These are phyloP conservation scores for Colletotrichum gloeosporioides DNA, from an alignment of 2,329 filamentous ascomycete genomes.

Conservation along the genomic window DNA sequence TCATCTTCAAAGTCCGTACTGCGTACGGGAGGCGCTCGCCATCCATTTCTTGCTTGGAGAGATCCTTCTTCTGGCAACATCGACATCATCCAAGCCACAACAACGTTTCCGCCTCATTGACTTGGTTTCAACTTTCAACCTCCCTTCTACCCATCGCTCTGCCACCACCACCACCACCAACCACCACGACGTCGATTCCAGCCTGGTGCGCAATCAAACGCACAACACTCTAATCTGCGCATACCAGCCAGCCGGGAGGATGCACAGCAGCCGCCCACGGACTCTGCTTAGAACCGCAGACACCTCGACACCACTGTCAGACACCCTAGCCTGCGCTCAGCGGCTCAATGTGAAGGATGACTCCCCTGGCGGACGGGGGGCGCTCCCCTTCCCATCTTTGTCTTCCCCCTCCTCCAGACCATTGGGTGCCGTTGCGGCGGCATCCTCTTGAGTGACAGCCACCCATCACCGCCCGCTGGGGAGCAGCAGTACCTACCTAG, in stretches of 20 bases:
- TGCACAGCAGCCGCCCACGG: background rate
- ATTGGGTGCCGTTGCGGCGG: slow-evolving; percentile 8
- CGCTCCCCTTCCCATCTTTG: background rate
- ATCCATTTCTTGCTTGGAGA: background rate
- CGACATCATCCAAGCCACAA: background rate
- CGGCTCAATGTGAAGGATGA: background rate
- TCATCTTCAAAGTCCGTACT: background rate
- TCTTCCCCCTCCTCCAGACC: background rate
- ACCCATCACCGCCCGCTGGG: background rate
- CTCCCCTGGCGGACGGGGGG: background rate
- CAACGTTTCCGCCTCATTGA: background rate
- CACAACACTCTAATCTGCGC: background rate
- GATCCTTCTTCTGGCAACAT: background rate
- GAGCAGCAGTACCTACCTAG: background rate
- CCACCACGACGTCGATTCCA: background rate
- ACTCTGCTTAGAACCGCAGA: background rate
- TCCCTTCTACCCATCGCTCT: background rate
- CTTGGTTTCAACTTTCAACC: background rate
- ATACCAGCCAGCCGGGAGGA: background rate
- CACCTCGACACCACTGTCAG: background rate
- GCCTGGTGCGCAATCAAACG: background rate
- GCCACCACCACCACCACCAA: background rate
- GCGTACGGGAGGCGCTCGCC: background rate
- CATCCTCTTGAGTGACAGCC: slow-evolving; percentile 13
- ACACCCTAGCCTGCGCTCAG: background rate